Evolutionary conservation across 2,329 filamentous ascomycete species (phyloP).

Genomic region (Aulographum hederae): DNA sequence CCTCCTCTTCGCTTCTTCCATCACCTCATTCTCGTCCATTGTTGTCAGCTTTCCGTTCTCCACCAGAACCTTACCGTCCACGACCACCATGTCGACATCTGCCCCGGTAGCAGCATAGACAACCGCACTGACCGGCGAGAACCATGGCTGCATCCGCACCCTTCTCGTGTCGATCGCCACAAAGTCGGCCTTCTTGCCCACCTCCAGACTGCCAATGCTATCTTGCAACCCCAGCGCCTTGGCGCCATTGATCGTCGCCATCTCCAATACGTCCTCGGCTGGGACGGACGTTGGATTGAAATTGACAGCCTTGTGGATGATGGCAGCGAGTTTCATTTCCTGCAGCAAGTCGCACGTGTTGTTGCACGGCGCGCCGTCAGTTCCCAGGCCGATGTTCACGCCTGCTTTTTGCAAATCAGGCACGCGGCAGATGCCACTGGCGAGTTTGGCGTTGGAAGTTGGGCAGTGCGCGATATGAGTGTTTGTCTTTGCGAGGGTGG

Average conservation of each 20-base stretch:
- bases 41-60: slow-evolving; percentile 16
- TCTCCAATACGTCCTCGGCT: slow-evolving; percentile 28
- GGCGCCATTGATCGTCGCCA: slow-evolving; percentile 34
- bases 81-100: slow-evolving; percentile 26
- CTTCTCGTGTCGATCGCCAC: slow-evolving; percentile 15
- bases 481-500: slow-evolving; percentile 18
- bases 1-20: slow-evolving; percentile 17
- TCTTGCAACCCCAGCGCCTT: slow-evolving; percentile 23
- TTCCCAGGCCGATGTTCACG: slow-evolving; percentile 31
- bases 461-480: slow-evolving; percentile 33
- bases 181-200: slow-evolving; percentile 27
- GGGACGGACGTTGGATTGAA: slow-evolving; percentile 24
- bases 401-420: slow-evolving; percentile 23
- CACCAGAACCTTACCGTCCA: slow-evolving; percentile 23
- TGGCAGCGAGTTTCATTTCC: slow-evolving; percentile 31
- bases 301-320: slow-evolving; percentile 21
- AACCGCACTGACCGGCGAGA: slow-evolving; percentile 21
- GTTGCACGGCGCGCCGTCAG: slow-evolving; percentile 23
- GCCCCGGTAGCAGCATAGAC: slow-evolving; percentile 25
- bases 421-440: slow-evolving; percentile 29
- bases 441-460: slow-evolving; percentile 33
- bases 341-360: slow-evolving; percentile 14
- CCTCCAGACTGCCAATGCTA: slow-evolving; percentile 21
- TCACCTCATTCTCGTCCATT: slow-evolving; percentile 23
- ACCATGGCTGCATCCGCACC: slow-evolving; percentile 11